Conservation (phyloP, 805 yeast genomes). For the Candida parachauliodes region DNA sequence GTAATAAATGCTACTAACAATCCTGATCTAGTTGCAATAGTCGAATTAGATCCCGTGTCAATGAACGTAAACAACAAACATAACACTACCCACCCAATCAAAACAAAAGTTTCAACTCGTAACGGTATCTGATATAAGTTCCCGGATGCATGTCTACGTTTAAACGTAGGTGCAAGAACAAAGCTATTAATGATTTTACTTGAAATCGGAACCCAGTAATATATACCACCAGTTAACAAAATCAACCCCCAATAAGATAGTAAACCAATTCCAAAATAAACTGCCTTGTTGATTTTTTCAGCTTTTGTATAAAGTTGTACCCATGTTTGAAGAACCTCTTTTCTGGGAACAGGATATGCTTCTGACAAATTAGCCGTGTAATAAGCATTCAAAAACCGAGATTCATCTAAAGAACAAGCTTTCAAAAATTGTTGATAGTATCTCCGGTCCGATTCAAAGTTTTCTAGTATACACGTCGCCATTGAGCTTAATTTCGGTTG, state of each 20-base stretch:
- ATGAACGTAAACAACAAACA: constrained; percentile 29
- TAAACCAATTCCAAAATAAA: constrained; percentile 31
- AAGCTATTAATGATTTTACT: constrained; percentile 12
- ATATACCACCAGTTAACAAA: constrained; percentile 27
- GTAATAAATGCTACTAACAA: constrained; percentile 47
- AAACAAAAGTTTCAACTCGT: constrained; percentile 45
- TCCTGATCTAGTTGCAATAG: constrained; percentile 56
- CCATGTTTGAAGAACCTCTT: background rate
- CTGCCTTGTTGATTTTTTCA: constrained; percentile 17
- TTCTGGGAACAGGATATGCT: constrained; percentile 1
- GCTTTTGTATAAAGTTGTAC: background rate
- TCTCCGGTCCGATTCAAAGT: constrained; percentile 12
- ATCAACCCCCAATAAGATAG: constrained; percentile 38
- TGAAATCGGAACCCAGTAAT: constrained; percentile 23
- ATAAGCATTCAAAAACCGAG: constrained; percentile 31
- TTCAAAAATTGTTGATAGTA: constrained; percentile 19
- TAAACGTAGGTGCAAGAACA: constrained; percentile 17
- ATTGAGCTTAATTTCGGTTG: constrained; percentile 39
- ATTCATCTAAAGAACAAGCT: constrained; percentile 17
- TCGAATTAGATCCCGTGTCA: constrained; percentile 41
- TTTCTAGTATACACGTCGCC: constrained; percentile 28
- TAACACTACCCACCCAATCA: constrained; percentile 36
- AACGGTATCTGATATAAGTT: constrained; percentile 40
- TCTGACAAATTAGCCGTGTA: constrained; percentile 27
- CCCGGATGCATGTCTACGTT: constrained; percentile 13